phyloP scores from a whole-genome alignment of 2,329 filamentous ascomycete species.

The Cryphonectria naterciae region DNA sequence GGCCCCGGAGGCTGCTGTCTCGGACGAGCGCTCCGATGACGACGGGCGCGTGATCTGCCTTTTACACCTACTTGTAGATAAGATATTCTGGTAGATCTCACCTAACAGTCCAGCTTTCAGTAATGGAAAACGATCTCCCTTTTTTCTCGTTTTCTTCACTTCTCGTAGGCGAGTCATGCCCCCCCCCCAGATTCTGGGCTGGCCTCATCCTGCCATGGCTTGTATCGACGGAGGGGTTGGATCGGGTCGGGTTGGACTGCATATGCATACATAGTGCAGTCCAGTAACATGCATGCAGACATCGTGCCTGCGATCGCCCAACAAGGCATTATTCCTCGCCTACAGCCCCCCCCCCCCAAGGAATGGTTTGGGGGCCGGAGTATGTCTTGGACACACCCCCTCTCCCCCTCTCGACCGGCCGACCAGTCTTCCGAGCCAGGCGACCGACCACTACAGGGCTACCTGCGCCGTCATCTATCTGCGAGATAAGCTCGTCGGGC shows the following conservation, averaged over 20 bases:
- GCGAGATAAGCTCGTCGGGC: neutral
- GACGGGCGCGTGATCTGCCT: conserved; percentile 1
- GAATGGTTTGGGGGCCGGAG: neutral
- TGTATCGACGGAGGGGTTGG: neutral
- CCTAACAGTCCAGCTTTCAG: neutral
- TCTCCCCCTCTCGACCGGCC: neutral
- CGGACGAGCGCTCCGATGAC: neutral
- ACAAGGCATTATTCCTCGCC: neutral
- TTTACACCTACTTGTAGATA: neutral
- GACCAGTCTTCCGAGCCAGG: neutral
- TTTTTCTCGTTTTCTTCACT: neutral
- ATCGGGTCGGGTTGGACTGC: neutral
- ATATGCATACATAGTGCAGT: neutral
- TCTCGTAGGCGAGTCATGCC: neutral
- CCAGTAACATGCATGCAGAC: neutral
- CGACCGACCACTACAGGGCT: neutral
- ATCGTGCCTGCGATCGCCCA: neutral
- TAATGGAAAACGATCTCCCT: neutral
- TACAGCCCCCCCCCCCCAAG: neutral
- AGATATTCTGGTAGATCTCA: neutral
- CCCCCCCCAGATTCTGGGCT: neutral
- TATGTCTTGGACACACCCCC: neutral
- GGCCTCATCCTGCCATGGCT: neutral
- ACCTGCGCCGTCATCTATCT: neutral
- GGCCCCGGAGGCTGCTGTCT: neutral